Conservation (phyloP, 2,329 filamentous ascomycete species). For the Botrytis galanthina region DNA sequence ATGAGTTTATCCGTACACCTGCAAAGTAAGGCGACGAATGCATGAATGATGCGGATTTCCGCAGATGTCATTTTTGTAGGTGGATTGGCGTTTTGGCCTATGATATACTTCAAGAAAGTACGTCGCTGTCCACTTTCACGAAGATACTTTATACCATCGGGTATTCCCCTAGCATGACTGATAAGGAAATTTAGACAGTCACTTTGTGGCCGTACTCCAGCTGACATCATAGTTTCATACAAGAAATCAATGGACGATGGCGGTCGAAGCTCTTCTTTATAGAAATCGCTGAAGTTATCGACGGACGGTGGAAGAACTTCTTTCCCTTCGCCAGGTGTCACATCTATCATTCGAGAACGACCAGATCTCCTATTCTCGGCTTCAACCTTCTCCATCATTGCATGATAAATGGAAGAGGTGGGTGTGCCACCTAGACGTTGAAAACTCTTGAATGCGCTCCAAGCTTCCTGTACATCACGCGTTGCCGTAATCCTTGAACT, state of each 20-base stretch:
- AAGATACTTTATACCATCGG: constrained; percentile 51
- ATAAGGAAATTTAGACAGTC: constrained; percentile 57
- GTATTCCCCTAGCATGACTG: constrained; percentile 48
- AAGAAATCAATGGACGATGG: constrained; percentile 55
- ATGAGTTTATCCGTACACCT: constrained; percentile 38
- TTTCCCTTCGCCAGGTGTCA: constrained; percentile 58
- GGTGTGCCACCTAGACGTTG: constrained; percentile 41
- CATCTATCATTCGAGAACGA: constrained; percentile 24
- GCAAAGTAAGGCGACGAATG: constrained; percentile 53
- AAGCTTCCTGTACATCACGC: constrained; percentile 60
- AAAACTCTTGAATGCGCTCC: constrained; percentile 45
- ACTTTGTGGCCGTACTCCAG: constrained; percentile 49
- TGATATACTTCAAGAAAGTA: constrained; percentile 26
- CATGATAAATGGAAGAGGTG: constrained; percentile 50
- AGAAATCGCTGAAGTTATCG: constrained; percentile 61
- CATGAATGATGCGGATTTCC: constrained; percentile 42
- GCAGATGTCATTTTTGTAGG: constrained; percentile 26
- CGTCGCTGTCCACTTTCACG: constrained; percentile 41
- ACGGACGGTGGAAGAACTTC: constrained; percentile 56
- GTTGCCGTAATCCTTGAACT: constrained; percentile 57
- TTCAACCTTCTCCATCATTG: constrained; percentile 59
- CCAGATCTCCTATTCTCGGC: constrained; percentile 37
- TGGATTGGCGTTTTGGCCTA: constrained; percentile 20
- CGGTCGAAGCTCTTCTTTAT: constrained; percentile 59
- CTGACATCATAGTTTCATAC: constrained; percentile 55